Evolutionary conservation across 495 filamentous ascomycete species (phyloP), one percentile per base, ranked within the genome.

Genomic region (Filosporella fistucella): DNA sequence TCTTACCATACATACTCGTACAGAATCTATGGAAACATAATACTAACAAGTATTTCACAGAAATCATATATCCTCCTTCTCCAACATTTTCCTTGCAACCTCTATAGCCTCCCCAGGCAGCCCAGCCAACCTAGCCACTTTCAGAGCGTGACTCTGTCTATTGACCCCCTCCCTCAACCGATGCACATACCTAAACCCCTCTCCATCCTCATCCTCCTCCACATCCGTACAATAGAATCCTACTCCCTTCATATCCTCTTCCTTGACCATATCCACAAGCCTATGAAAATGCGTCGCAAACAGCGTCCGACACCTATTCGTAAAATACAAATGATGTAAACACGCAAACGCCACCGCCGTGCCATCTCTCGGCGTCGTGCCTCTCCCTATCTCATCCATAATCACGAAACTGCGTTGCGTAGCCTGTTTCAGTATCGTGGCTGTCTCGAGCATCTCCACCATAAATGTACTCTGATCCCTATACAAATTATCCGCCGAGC

Each of bases 361-460:
- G 3, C 93, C 94, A 59, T 96, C 94, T 50, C 87, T 81, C 1
- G 93, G 89, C 2, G 91, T 94, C 8, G 94, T 98, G 2, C 93
- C 93, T 17, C 93, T 78, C 0, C 93, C 93, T 16, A 98, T 83
- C 68, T 98, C 93, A 61, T 98, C 93, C 91, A 98, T 97, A 59
- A 98, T 89, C n/a, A 97, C 93, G 54, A 98, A 91, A 0, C 82
- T 88, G 4, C 80, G 69, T 10, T 70, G 63, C 9, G 85, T 88
- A 0, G 85, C 85, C 42, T 75, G 61, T 24, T 73, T 74, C 28
- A 89, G 68, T 47, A 89, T 89, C 29, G 74, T 68, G 2, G 84
- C 82, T 13, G 85, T 85, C 60, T 89, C 85, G 5, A 88, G 70
- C 85, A 89, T 89, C 67, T 89, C 85, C 2, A 88, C 80, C 84